Evolutionary conservation across 306 rosid genomes (phyloP).

Genomic region (Aeschynomene evenia): DNA sequence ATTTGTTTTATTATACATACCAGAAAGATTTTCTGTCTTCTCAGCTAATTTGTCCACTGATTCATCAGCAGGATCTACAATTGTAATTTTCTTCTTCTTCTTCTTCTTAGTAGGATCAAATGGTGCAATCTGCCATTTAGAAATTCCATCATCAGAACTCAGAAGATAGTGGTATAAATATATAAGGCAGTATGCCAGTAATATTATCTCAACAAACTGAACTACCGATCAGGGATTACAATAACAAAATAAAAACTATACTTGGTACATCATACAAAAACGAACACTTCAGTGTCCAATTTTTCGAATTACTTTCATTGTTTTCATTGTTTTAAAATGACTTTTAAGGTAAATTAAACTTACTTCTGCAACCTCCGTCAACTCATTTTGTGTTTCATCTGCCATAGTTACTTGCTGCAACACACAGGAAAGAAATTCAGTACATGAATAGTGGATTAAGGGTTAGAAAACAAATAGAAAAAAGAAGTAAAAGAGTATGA

Average conservation of each 20-base stretch:
- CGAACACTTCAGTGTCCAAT: not conserved
- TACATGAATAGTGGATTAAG: not conserved
- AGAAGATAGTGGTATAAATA: not conserved
- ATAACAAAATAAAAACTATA: conserved; percentile 2
- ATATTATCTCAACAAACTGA: not conserved
- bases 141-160: conserved; percentile 22
- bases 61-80: conserved; percentile 65
- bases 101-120: conserved; percentile 96
- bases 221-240: not conserved
- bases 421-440: not conserved
- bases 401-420: conserved; percentile 68
- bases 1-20: conserved; percentile 30
- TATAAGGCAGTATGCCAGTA: no score
- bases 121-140: conserved; percentile 64
- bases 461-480: not conserved
- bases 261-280: not conserved
- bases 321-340: not conserved
- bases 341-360: conserved; percentile 20
- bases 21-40: conserved; percentile 81
- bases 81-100: conserved; percentile 63
- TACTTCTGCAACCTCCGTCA: conserved; percentile 67
- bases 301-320: no score
- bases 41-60: conserved; percentile 73
- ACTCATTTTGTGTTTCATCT: conserved; percentile 54
- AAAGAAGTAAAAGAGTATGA: no score